phyloP scores from a whole-genome alignment of 2,329 filamentous ascomycete genomes.

The Fusarium buxicola region DNA sequence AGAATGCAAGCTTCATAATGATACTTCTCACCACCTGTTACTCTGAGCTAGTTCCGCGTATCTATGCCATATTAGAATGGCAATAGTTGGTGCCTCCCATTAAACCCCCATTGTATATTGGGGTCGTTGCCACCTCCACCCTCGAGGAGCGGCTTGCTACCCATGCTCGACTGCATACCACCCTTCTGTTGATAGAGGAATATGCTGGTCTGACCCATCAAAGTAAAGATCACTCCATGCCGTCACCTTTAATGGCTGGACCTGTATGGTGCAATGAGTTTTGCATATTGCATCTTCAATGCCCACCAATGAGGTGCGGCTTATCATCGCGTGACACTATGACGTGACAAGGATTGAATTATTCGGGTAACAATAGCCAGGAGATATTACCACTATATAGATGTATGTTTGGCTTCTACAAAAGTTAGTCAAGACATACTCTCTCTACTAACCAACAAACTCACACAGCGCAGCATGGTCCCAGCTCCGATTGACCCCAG shows the following conservation, averaged over 20 bases:
- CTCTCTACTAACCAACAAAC: fast-evolving
- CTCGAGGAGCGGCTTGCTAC: slow-evolving; percentile 5
- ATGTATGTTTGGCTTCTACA: background rate
- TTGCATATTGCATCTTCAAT: slow-evolving; percentile 16
- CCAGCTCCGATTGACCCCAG: slow-evolving; percentile 70
- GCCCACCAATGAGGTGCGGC: slow-evolving; percentile 1
- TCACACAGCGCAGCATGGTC: slow-evolving; percentile 50
- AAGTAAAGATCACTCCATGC: slow-evolving; percentile 1
- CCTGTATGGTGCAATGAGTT: slow-evolving; percentile 26
- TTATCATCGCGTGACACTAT: slow-evolving; percentile 17
- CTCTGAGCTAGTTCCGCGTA: too few species aligned
- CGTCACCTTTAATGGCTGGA: background rate
- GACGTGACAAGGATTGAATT: slow-evolving; percentile 16
- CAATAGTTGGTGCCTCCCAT: too few species aligned
- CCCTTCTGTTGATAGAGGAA: background rate
- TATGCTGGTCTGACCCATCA: slow-evolving; percentile 5
- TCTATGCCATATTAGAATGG: too few species aligned
- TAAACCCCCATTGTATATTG: background rate
- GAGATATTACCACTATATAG: slow-evolving; percentile 13
- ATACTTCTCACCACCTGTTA: too few species aligned
- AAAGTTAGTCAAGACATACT: background rate
- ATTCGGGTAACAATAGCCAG: background rate
- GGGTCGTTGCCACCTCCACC: background rate
- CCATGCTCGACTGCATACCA: slow-evolving; percentile 18
- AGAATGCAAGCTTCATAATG: too few species aligned